A percentile compares a stretch with the other conserved stretches of the same genome.
Conservation (phyloP, 805 yeast species). For the Groenewaldozyma tartarivorans region DNA sequence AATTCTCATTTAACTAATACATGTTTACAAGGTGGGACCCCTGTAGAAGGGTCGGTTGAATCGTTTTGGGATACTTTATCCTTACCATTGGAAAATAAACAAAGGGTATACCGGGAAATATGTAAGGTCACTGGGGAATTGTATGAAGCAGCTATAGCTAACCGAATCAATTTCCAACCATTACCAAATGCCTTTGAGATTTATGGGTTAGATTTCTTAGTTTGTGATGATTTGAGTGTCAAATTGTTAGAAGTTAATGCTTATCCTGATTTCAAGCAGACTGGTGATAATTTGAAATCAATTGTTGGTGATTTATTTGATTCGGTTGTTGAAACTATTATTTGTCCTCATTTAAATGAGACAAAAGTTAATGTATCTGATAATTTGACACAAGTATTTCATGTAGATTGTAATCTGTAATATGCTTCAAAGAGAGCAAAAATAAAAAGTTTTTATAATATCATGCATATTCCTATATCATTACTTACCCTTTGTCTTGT, state of each 20-base stretch:
- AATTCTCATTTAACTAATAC: constrained; percentile 88
- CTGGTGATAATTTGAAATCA: constrained; percentile 65
- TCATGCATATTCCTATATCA: no score
- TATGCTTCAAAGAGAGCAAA: no score
- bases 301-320: constrained; percentile 66
- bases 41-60: constrained; percentile 9
- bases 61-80: constrained; percentile 21
- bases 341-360: neutral
- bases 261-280: constrained; percentile 94
- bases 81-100: constrained; percentile 28
- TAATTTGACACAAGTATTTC: no score
- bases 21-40: constrained; percentile 60
- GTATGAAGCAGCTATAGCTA: constrained; percentile 72
- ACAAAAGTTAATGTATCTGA: neutral
- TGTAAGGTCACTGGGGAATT: constrained; percentile 56
- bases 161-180: constrained; percentile 79
- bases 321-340: constrained; percentile 34
- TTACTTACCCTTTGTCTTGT: neutral
- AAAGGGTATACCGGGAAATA: constrained; percentile 43
- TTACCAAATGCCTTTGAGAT: constrained; percentile 73
- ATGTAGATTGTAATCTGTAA: no score
- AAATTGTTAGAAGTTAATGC: constrained; percentile 78
- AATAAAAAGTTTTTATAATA: no score
- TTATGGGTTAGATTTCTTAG: constrained; percentile 82
- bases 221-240: constrained; percentile 41